Base-by-base conservation (phyloP, 1,284 basidiomycete genomes). In the Laetiporus sulphureus region DNA sequence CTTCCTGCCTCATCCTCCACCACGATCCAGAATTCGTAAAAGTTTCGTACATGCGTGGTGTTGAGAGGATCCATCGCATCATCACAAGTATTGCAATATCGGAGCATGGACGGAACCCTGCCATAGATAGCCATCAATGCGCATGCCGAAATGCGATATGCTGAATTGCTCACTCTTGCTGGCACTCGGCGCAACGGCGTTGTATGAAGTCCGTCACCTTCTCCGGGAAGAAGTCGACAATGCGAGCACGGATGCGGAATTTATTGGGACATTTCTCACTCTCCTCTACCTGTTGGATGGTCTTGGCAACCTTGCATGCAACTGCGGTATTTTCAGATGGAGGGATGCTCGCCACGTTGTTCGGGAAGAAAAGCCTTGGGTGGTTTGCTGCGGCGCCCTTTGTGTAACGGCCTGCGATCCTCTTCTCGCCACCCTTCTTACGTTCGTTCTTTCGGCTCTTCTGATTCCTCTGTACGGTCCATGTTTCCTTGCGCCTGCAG, bases 181-280 rank as follows among this genome's bases (percentile, higher is more conserved):
- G 54, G 54, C 83, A 84, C 4, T 66, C 67, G 5, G 60, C 67
- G 56, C 82, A 86, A 41, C 60, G 61, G 27, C 72, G 59, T 15
- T 66, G 58, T 27, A 70, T 65, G 21, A 69, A 75, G 19, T 78
- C 67, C 20, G 61, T 49, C 18, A 83, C 53, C 19, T 65, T 52
- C 32, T 68, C 59, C 1, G 83, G 83, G 49, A 65, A 71, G 52
- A 75, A 80, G 53, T 79, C 76, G 5, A 74, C 55, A 3, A 73
- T 67, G 16, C 71, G 72, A 5, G 74, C 81, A 10, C 62, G 49
- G 15, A 83, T 56, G 22, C 58, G 66, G 48, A 70, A 75, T 41
- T 62, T 65, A 19, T 54, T 60, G 6, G 68, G 67, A 36, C 59
- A 65, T 27, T 57, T 55, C 2, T 59, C 47, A 32, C 49, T 56